Evolutionary conservation across 2,329 filamentous ascomycete species (phyloP).

Genomic region (Penicillium sp.): DNA sequence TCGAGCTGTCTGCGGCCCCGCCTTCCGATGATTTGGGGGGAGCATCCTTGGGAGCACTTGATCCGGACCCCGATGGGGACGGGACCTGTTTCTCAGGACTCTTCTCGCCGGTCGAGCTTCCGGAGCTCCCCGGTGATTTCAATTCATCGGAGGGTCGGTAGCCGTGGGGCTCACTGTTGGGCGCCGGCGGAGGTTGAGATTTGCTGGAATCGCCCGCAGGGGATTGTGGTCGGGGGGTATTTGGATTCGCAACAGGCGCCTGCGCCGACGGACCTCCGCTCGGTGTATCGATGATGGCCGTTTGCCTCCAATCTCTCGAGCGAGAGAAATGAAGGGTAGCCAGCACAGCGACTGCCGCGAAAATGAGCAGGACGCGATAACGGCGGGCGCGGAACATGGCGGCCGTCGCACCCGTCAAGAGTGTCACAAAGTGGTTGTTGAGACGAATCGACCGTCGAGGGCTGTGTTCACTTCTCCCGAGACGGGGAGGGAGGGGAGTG

Average conservation of each 20-base stretch:
- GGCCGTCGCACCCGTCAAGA: constrained; percentile 8
- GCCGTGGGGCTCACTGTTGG: constrained; percentile 12
- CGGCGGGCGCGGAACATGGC: constrained; percentile 46
- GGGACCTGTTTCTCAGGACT: background rate
- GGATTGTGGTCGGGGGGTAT: constrained; percentile 3
- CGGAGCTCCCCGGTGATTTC: background rate
- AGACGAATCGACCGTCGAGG: background rate
- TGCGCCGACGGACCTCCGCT: constrained; percentile 3
- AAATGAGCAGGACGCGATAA: constrained; percentile 43
- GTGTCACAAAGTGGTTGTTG: background rate
- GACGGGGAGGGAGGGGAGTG: background rate
- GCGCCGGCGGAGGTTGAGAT: constrained; percentile 7
- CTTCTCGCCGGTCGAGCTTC: constrained; percentile 1
- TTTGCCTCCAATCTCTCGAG: constrained; percentile 35
- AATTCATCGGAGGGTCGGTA: background rate
- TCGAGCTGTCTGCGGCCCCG: constrained; percentile 1
- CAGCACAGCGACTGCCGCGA: constrained; percentile 39
- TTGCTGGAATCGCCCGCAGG: constrained; percentile 9
- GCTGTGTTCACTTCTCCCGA: background rate
- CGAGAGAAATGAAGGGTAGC: constrained; percentile 48
- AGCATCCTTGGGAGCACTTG: background rate
- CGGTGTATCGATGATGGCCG: constrained; percentile 11
- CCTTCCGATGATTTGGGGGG: constrained; percentile 5
- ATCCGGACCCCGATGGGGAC: background rate
- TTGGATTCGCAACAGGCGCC: constrained; percentile 4